Evolutionary conservation across 2,329 filamentous ascomycete species (phyloP), one percentile per base, ranked within the genome.

Genomic region (Phaeosphaeria sp.): DNA sequence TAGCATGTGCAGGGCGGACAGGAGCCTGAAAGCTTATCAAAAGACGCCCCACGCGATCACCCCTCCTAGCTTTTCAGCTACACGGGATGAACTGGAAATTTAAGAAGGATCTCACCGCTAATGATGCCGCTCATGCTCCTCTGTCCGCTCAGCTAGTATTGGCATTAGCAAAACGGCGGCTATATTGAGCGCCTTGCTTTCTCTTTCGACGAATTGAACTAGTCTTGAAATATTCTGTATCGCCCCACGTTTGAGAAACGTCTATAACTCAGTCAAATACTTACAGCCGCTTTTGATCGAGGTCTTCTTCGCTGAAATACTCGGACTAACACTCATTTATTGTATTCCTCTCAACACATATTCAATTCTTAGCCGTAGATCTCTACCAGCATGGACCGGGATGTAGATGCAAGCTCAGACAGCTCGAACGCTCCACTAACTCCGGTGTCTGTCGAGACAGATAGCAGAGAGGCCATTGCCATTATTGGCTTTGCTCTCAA

Each of bases 401-500:
- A 39, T n/a, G 15, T 39, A 39, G 36, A 39, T 39, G 17, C 17
- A n/a, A 39, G 36, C 36, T 39, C 36, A 39, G 36, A 39, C 36
- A 39, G 36, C n/a, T 17, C 15, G 15, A 39, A 15, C n/a, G 36
- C 36, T 39, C 36, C 36, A 5, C 36, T n/a, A 39, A 39, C 36
- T 39, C 36, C 36, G 6, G 36, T 13, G 15, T 39, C 36, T n/a
- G 15, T 39, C 36, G 36, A 39, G 15, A 39, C 36, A 39, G 36
- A 15, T 15, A 15, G 36, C 36, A 50, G 40, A 42, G 61, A 67
- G 44, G 64, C 70, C 2, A 62, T 71, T 20, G 78, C 78, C 5
- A 67, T 80, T 13, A 64, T 79, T 43, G 78, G 78, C 30, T 74
- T 77, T 46, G 65, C 71, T 6, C 61, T 67, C 49, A 66, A 63